Evolutionary conservation across 768 basidiomycete species (phyloP).

Genomic region (Pleurotus ostreatus): DNA sequence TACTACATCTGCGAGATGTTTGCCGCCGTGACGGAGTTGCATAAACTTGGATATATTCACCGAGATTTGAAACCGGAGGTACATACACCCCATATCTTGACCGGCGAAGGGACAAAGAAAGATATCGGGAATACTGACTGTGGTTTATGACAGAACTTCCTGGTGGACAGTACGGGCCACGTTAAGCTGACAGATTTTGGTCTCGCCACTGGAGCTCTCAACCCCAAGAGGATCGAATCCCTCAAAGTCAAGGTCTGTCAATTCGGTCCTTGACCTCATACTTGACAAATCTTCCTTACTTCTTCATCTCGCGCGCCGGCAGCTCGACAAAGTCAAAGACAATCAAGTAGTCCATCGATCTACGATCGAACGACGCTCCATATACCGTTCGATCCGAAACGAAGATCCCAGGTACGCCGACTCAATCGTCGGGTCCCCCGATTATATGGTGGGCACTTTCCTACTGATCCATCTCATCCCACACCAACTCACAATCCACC

Average conservation of each 20-base stretch:
- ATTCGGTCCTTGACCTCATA: neutral
- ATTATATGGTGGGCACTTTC: slow-evolving; percentile 77
- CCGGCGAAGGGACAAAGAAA: neutral
- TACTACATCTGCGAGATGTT: slow-evolving; percentile 99
- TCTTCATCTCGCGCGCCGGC: slow-evolving; percentile 1
- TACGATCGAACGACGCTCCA: slow-evolving; percentile 89
- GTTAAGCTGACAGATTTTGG: slow-evolving; percentile 99
- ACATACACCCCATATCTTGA: slow-evolving; percentile 14
- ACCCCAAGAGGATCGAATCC: slow-evolving; percentile 91
- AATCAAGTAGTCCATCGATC: slow-evolving; percentile 85
- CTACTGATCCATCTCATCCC: neutral
- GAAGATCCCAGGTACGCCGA: slow-evolving; percentile 94
- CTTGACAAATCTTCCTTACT: neutral
- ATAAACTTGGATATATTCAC: slow-evolving; percentile 97
- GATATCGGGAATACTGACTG: neutral
- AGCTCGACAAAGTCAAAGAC: slow-evolving; percentile 97
- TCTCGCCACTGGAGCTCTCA: slow-evolving; percentile 92
- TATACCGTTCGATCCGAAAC: slow-evolving; percentile 89
- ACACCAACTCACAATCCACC: neutral
- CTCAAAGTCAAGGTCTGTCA: slow-evolving; percentile 79
- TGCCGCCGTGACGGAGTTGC: slow-evolving; percentile 86
- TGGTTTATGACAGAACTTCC: slow-evolving; percentile 69
- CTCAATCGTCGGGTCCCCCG: slow-evolving; percentile 95
- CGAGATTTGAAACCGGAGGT: slow-evolving; percentile 98
- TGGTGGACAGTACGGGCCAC: slow-evolving; percentile 92